These are phyloP conservation scores for Zygosaccharomyces siamensis DNA, from an alignment of 805 yeast species.

Conservation along the genomic window DNA sequence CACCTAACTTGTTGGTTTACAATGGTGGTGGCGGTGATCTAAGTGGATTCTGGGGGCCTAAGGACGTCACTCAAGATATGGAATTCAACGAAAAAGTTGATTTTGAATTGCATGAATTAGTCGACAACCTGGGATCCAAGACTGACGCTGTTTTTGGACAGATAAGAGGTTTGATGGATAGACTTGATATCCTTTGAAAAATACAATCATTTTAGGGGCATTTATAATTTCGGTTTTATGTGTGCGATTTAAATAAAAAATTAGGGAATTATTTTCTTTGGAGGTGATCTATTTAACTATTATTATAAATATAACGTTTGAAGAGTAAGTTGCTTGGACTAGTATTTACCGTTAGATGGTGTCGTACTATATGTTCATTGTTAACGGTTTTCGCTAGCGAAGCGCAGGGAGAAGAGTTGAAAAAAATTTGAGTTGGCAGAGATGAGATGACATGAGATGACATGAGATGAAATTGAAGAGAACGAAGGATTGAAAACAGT, in stretches of 20 bases:
- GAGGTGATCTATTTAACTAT: not conserved
- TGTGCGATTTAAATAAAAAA: not conserved
- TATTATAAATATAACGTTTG: not conserved
- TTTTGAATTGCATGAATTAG: constrained; percentile 13
- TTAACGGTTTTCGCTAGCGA: not conserved
- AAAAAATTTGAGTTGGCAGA: not conserved
- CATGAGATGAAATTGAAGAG: constrained; percentile 8
- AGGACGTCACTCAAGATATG: constrained; percentile 4
- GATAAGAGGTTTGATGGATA: constrained; percentile 26
- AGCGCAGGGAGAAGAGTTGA: too few species aligned
- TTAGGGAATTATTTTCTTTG: not conserved
- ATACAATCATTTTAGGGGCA: not conserved
- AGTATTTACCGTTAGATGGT: not conserved
- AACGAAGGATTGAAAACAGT: not conserved
- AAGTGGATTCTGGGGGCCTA: constrained; percentile 53
- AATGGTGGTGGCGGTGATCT: constrained; percentile 79
- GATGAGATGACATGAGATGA: constrained; percentile 11
- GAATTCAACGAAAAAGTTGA: constrained; percentile 9
- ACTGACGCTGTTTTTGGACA: constrained; percentile 28
- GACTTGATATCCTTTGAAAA: constrained; percentile 22
- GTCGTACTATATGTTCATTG: not conserved
- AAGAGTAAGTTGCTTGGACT: not conserved
- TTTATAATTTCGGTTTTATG: not conserved
- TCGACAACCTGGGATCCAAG: constrained; percentile 21
- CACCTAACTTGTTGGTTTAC: constrained; percentile 72